Evolutionary conservation across 1,284 basidiomycete genomes (phyloP).

Genomic region (Heterobasidion occidentale): DNA sequence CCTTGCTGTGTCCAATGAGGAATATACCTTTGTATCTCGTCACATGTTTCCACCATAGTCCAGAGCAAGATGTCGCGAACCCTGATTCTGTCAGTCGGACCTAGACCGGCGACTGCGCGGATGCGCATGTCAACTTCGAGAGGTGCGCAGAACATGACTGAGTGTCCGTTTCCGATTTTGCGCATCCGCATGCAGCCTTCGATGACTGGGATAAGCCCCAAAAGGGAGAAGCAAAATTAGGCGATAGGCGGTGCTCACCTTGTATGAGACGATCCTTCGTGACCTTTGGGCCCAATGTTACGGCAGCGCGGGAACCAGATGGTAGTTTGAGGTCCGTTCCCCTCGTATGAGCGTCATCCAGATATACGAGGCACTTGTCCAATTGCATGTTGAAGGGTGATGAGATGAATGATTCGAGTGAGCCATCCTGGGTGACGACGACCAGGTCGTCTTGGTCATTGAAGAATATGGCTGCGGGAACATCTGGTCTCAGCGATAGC

Average conservation of each 20-base stretch:
- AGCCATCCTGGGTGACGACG: constrained; percentile 33
- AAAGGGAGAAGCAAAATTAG: background rate
- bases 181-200: constrained; percentile 47
- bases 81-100: constrained; percentile 8
- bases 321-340: constrained; percentile 53
- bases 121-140: constrained; percentile 36
- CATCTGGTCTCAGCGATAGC: constrained; percentile 24
- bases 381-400: constrained; percentile 37
- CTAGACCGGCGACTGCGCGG: constrained; percentile 17
- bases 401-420: constrained; percentile 27
- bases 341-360: constrained; percentile 52
- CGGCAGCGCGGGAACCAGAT: constrained; percentile 32
- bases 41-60: constrained; percentile 37
- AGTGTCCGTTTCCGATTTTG: constrained; percentile 39
- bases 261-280: constrained; percentile 48
- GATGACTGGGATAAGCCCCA: background rate
- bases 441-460: constrained; percentile 32
- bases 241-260: constrained; percentile 22
- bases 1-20: constrained; percentile 44
- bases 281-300: constrained; percentile 45
- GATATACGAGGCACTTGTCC: constrained; percentile 39
- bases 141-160: constrained; percentile 44
- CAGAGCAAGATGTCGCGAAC: constrained; percentile 34
- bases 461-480: constrained; percentile 41
- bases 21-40: constrained; percentile 29